phyloP scores from a whole-genome alignment of 768 basidiomycete species.

The Pleurotus tuber-regium region DNA sequence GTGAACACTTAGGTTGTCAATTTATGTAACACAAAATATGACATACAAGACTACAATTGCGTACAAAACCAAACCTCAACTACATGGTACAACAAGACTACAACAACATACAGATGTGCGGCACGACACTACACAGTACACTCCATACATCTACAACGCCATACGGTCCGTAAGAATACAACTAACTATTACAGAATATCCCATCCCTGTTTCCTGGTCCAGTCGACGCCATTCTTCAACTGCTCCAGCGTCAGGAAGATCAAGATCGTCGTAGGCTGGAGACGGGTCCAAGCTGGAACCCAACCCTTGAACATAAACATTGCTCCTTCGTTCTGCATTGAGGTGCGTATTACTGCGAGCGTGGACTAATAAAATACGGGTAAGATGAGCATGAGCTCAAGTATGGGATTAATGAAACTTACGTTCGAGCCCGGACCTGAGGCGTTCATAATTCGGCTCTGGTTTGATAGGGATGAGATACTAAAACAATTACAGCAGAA shows the following conservation, averaged over 20 bases:
- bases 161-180: not conserved
- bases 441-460: slow-evolving; percentile 89
- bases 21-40: no score
- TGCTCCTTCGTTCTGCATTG: slow-evolving; percentile 70
- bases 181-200: slow-evolving; percentile 3
- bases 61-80: no score
- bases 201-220: slow-evolving; percentile 41
- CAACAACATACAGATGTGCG: not conserved
- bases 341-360: slow-evolving; percentile 61
- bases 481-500: not conserved
- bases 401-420: slow-evolving; percentile 23
- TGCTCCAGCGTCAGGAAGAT: slow-evolving; percentile 87
- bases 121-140: not conserved
- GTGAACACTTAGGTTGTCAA: no score
- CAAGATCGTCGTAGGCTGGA: slow-evolving; percentile 85
- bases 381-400: not conserved
- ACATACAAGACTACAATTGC: no score
- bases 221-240: slow-evolving; percentile 71
- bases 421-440: slow-evolving; percentile 78
- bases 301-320: slow-evolving; percentile 95
- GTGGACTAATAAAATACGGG: slow-evolving; percentile 49
- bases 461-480: slow-evolving; percentile 1
- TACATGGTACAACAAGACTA: not conserved
- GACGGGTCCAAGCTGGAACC: slow-evolving; percentile 82
- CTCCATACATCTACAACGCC: not conserved